Conservation (phyloP, 108 stramenopile genomes). For the Mediolabrus comicus region DNA sequence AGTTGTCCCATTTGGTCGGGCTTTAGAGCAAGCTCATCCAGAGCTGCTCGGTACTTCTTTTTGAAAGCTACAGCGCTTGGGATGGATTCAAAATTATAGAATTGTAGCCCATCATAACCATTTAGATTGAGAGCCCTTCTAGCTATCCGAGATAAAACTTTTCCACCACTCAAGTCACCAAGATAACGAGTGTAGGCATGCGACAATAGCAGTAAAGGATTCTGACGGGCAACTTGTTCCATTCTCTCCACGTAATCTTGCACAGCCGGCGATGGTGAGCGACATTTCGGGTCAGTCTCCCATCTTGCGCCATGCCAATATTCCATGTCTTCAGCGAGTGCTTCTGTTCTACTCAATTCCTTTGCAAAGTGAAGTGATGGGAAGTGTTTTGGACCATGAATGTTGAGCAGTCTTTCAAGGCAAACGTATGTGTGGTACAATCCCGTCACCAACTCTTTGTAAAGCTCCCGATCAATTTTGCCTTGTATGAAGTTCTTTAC, state of each 20-base stretch:
- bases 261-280: constrained; percentile 65
- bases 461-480: constrained; percentile 71
- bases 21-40: constrained; percentile 64
- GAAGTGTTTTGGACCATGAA: constrained; percentile 62
- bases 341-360: constrained; percentile 58
- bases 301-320: constrained; percentile 63
- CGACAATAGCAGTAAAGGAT: constrained; percentile 73
- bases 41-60: constrained; percentile 69
- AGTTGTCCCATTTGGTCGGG: constrained; percentile 48
- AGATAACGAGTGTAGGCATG: constrained; percentile 92
- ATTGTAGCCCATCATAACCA: constrained; percentile 61
- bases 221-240: constrained; percentile 46
- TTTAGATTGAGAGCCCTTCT: constrained; percentile 61
- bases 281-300: constrained; percentile 19
- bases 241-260: constrained; percentile 75
- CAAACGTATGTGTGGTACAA: constrained; percentile 72
- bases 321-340: constrained; percentile 74
- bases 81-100: constrained; percentile 79
- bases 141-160: constrained; percentile 74
- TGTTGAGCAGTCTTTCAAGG: constrained; percentile 68
- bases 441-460: constrained; percentile 56
- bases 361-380: constrained; percentile 71
- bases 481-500: constrained; percentile 85
- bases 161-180: constrained; percentile 87
- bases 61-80: constrained; percentile 78